Base-by-base conservation (phyloP, 108 stramenopile species). In the Phaeodactylum tricornutum region DNA sequence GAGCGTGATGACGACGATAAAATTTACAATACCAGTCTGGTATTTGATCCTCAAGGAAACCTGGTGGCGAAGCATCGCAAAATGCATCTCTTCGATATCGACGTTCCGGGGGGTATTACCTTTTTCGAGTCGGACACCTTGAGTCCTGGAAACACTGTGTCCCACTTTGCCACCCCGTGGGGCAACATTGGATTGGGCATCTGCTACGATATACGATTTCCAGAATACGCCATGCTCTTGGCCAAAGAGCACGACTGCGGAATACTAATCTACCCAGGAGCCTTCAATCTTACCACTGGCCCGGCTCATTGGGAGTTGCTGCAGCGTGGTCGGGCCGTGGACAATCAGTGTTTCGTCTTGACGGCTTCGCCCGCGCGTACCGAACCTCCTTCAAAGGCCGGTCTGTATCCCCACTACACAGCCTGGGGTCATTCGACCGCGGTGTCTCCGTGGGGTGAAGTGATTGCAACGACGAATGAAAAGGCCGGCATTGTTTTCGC, bases 121-220 rank as follows among this genome's bases (percentile, higher is more conserved):
- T 99, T 98, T 65, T 79, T 71, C 66, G 97, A 98, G 62, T 89
- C 86, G 42, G 97, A 98, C 33, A 94, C 96, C 0, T 70, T 97
- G 19, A 79, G 68, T 16, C 67, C 79, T 7, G 96, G 96, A 7
- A 62, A 76, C 26, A 55, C 55, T 0, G 50, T 77, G 1, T 79
- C 92, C 0, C 62, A 71, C 41, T 96, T 94, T 64, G 62, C 41
- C 28, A 75, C 72, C 22, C 70, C 77, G 4, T 73, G 94, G 50
- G 93, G 95, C 37, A 80, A 66, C 32, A 66, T 98, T 29, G 99
- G 97, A 22, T 71, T 99, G 6, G 99, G 96, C 12, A 98, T 99
- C 40, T 99, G 99, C 43, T 99, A 99, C 67, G 98, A 99, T 74
- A 92, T 99, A 62, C 92, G 99, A 11, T 99, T 99, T 51, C 91